These are phyloP conservation scores for Bisporella sp. DNA, from an alignment of 2,329 filamentous ascomycete genomes.

Conservation along the genomic window DNA sequence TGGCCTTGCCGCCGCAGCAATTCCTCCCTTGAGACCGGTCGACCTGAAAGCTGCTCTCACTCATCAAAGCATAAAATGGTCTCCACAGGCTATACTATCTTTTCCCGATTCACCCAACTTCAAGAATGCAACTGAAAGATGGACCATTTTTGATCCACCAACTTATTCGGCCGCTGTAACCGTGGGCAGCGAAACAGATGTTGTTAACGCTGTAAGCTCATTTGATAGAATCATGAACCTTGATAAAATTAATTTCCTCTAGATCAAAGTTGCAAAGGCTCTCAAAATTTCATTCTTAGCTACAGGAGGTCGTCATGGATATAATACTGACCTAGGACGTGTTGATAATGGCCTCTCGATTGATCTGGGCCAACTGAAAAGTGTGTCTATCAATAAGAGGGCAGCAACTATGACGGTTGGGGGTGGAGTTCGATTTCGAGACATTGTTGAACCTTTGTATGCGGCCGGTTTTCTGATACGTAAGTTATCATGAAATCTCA, in stretches of 20 bases:
- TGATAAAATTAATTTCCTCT: neutral
- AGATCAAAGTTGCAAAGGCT: neutral
- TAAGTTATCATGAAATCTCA: neutral
- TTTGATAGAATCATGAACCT: neutral
- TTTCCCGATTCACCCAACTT: neutral
- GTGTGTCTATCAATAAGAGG: neutral
- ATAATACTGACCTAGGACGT: neutral
- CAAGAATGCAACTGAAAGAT: neutral
- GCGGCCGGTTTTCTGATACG: neutral
- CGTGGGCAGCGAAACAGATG: neutral
- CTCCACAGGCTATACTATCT: neutral
- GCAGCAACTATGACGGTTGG: neutral
- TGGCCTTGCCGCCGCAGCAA: neutral
- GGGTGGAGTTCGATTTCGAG: neutral
- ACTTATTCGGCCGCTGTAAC: neutral
- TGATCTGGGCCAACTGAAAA: neutral
- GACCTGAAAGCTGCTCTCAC: neutral
- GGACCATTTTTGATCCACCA: constrained; percentile 3
- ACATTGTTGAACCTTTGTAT: neutral
- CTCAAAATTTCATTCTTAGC: neutral
- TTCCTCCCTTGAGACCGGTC: neutral
- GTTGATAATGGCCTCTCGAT: neutral
- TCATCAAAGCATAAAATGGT: neutral
- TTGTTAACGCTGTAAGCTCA: neutral
- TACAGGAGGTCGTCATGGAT: neutral